Evolutionary conservation across 1,284 basidiomycete species (phyloP).

Genomic region (Microbotryum saponariae): DNA sequence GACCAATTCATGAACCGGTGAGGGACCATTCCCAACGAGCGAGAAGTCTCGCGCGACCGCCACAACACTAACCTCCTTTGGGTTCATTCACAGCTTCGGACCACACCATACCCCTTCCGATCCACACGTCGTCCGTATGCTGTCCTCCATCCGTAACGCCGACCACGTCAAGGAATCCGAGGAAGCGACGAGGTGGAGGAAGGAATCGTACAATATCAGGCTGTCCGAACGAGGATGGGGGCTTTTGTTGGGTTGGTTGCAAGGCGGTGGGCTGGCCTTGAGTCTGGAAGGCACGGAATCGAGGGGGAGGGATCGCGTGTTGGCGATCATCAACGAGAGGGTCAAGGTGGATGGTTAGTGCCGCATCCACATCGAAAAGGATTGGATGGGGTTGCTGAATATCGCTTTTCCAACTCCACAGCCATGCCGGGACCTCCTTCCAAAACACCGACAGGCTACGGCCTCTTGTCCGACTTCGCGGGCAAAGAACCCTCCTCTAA

Average conservation of each 20-base stretch:
- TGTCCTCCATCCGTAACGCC: slow-evolving; percentile 74
- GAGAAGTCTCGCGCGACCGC: too few relatives aligned
- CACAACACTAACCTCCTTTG: not conserved
- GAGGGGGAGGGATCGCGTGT: slow-evolving; percentile 63
- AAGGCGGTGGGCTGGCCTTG: slow-evolving; percentile 77
- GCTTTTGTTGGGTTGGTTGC: slow-evolving; percentile 90
- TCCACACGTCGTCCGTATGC: slow-evolving; percentile 62
- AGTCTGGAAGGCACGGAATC: slow-evolving; percentile 60
- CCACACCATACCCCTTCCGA: slow-evolving; percentile 47
- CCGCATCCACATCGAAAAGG: not conserved
- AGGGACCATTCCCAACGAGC: not conserved
- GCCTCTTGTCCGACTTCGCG: slow-evolving; percentile 6
- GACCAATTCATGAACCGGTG: slow-evolving; percentile 28
- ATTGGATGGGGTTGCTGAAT: not conserved
- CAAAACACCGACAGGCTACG: not conserved
- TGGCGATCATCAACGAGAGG: slow-evolving; percentile 89
- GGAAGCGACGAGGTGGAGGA: slow-evolving; percentile 77
- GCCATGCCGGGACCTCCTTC: slow-evolving; percentile 28
- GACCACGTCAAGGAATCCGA: slow-evolving; percentile 58
- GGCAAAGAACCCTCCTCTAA: not conserved
- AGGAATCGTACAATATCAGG: slow-evolving; percentile 81
- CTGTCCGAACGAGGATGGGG: slow-evolving; percentile 89
- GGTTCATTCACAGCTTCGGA: slow-evolving; percentile 23
- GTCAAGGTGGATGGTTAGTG: slow-evolving; percentile 76
- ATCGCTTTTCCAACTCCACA: not conserved